These are phyloP conservation scores for Ruellia speciosa DNA, from an alignment of 305 asterid genomes.

Conservation along the genomic window DNA sequence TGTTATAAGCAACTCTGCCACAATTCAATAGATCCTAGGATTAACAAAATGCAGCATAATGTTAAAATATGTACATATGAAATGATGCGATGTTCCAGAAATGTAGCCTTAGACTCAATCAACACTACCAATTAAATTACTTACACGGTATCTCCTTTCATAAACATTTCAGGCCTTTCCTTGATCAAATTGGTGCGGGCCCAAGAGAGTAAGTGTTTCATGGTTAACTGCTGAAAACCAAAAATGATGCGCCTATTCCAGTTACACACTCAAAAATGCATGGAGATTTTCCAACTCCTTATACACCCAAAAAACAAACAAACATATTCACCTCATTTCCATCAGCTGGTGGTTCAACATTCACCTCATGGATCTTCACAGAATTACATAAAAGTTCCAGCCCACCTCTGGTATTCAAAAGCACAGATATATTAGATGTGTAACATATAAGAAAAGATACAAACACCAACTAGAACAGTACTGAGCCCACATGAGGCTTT, in stretches of 20 bases:
- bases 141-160: slow-evolving; percentile 93
- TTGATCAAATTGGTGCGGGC: slow-evolving; percentile 76
- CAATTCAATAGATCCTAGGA: slow-evolving; percentile 5
- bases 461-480: background rate
- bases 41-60: background rate
- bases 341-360: slow-evolving; percentile 33
- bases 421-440: slow-evolving; percentile 5
- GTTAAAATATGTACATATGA: background rate
- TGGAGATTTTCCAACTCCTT: background rate
- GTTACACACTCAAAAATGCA: background rate
- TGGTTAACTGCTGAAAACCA: slow-evolving; percentile 41
- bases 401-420: slow-evolving; percentile 38
- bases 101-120: slow-evolving; percentile 4
- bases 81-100: slow-evolving; percentile 1
- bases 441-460: background rate
- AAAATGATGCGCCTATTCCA: slow-evolving; percentile 14
- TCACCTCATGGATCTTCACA: slow-evolving; percentile 46
- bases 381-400: slow-evolving; percentile 52
- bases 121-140: slow-evolving; percentile 21
- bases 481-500: too few relatives aligned
- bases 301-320: background rate
- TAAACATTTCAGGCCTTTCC: slow-evolving; percentile 96
- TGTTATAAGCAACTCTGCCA: background rate
- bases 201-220: slow-evolving; percentile 80
- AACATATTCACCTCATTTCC: slow-evolving; percentile 36